phyloP scores from a whole-genome alignment of 192 early-diverging fungal genomes.

The Lobosporangium transversale region DNA sequence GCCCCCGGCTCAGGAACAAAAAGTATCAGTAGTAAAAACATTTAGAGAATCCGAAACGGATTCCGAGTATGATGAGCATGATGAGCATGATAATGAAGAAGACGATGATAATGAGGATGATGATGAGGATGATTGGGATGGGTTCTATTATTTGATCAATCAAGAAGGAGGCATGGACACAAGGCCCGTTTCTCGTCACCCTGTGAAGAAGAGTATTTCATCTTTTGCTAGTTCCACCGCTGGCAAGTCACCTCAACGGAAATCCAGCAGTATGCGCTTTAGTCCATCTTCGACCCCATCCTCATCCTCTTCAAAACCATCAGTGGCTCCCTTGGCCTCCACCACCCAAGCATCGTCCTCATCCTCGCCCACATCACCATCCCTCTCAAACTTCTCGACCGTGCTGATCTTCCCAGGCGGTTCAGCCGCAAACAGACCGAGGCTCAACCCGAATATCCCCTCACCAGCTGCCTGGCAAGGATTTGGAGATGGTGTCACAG shows the following conservation, averaged over 20 bases:
- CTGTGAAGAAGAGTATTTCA: neutral
- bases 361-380: neutral
- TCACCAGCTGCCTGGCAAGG: constrained; percentile 40
- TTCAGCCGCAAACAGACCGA: neutral
- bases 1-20: neutral
- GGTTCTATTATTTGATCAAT: constrained; percentile 48
- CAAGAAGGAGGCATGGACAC: constrained; percentile 12
- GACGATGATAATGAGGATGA: constrained; percentile 5
- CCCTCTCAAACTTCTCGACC: neutral
- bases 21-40: no score
- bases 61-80: no score
- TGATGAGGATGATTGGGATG: constrained; percentile 39
- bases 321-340: neutral
- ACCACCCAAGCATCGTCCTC: constrained; percentile 2
- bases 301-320: constrained; percentile 8
- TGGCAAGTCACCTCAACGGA: constrained; percentile 15
- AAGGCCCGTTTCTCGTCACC: neutral
- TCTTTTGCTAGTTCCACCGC: neutral
- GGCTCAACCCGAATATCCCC: neutral
- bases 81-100: no score
- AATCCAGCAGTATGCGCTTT: neutral
- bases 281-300: neutral
- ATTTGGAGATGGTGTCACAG: constrained; percentile 25
- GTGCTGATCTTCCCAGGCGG: neutral
- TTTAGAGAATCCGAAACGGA: no score